Conservation (phyloP, 179 eudicot genomes). For the Silene coronaria region DNA sequence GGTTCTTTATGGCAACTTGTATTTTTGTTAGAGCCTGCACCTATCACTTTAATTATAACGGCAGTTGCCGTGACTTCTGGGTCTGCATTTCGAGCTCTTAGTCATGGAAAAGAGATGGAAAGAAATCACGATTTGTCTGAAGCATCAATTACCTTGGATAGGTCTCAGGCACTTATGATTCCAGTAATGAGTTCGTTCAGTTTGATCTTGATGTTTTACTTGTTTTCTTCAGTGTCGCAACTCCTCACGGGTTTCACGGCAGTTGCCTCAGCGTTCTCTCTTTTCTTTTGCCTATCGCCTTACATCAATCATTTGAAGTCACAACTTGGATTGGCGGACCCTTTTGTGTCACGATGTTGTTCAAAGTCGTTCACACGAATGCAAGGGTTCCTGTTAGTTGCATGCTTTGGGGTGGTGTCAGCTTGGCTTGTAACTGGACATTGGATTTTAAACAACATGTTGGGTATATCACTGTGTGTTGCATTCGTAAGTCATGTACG, state of each 20-base stretch:
- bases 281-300: slow-evolving; percentile 78
- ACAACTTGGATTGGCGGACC: slow-evolving; percentile 66
- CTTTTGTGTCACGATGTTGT: slow-evolving; percentile 73
- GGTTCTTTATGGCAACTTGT: slow-evolving; percentile 77
- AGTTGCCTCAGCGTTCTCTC: slow-evolving; percentile 67
- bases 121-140: slow-evolving; percentile 77
- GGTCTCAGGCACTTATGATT: slow-evolving; percentile 94
- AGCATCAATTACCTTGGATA: slow-evolving; percentile 84
- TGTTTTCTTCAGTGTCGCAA: slow-evolving; percentile 94
- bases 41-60: slow-evolving; percentile 69
- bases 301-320: slow-evolving; percentile 51
- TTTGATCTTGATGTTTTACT: slow-evolving; percentile 85
- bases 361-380: slow-evolving; percentile 70
- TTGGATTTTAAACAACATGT: slow-evolving; percentile 88
- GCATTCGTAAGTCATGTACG: slow-evolving; percentile 97
- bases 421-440: slow-evolving; percentile 92
- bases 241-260: slow-evolving; percentile 85
- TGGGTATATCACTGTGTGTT: slow-evolving; percentile 87
- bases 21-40: slow-evolving; percentile 85
- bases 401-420: slow-evolving; percentile 53
- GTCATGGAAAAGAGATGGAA: slow-evolving; percentile 92
- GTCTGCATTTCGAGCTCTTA: slow-evolving; percentile 85
- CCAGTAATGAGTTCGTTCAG: slow-evolving; percentile 95
- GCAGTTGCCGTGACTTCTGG: slow-evolving; percentile 83
- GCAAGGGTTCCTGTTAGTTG: slow-evolving; percentile 61